Conservation (phyloP, 2,329 filamentous ascomycete genomes). For the Albifimbria verrucaria region DNA sequence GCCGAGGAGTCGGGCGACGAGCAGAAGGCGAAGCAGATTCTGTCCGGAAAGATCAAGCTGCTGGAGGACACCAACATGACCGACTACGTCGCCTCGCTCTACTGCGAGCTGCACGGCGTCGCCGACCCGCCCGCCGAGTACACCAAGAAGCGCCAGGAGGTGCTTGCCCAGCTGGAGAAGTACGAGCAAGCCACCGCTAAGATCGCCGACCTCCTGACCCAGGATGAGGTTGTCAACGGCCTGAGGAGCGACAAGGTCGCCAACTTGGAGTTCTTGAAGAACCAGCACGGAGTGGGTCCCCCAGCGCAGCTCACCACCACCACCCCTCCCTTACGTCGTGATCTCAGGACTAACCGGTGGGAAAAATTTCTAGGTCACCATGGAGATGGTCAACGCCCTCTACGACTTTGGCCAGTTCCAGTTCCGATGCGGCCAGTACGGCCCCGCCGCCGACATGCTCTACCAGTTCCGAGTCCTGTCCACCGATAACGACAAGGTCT, state of each 20-base stretch:
- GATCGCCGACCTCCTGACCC: conserved; percentile 80
- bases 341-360: conserved; percentile 5
- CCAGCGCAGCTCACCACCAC: conserved; percentile 6
- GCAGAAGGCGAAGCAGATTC: conserved; percentile 63
- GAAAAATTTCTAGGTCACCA: conserved; percentile 60
- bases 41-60: conserved; percentile 85
- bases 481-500: conserved; percentile 97
- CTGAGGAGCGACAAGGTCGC: conserved; percentile 95
- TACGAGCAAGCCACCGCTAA: conserved; percentile 85
- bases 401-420: conserved; percentile 97
- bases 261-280: conserved; percentile 97
- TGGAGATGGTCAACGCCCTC: conserved; percentile 92
- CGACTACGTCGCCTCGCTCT: conserved; percentile 90
- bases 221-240: conserved; percentile 87
- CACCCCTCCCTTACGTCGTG: conserved; percentile 7
- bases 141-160: conserved; percentile 82
- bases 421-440: conserved; percentile 96
- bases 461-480: conserved; percentile 98
- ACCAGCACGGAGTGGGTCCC: conserved; percentile 77
- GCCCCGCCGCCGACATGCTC: conserved; percentile 82
- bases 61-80: conserved; percentile 99
- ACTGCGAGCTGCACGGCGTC: conserved; percentile 83
- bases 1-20: conserved; percentile 70
- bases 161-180: conserved; percentile 76
- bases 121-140: conserved; percentile 80